Percentiles rank a stretch among this genome's conserved stretches.
These are phyloP conservation scores for Haplosporangium sp. DNA, from an alignment of 371 early-diverging fungal genomes.

Conservation along the genomic window DNA sequence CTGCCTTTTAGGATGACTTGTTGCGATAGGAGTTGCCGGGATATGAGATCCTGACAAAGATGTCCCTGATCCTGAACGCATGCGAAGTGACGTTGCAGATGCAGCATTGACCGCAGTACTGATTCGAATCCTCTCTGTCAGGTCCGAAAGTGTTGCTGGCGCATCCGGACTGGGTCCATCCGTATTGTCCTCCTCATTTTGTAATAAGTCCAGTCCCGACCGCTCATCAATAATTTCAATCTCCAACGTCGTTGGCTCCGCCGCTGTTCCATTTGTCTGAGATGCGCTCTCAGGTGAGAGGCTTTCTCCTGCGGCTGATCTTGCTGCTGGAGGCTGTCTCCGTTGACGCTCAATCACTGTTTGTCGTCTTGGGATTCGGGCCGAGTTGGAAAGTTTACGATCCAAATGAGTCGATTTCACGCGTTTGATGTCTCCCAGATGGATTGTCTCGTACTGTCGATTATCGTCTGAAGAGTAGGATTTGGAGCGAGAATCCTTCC, in stretches of 20 bases:
- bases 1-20: conserved; percentile 59
- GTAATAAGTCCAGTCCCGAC: conserved; percentile 86
- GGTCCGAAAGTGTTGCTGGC: conserved; percentile 26
- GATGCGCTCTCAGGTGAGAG: not conserved
- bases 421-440: conserved; percentile 70
- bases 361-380: conserved; percentile 67
- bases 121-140: conserved; percentile 18
- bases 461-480: conserved; percentile 59
- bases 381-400: conserved; percentile 66
- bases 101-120: conserved; percentile 10
- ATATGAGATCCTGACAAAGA: conserved; percentile 57
- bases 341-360: conserved; percentile 67
- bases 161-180: conserved; percentile 36
- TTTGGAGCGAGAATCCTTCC: conserved; percentile 57
- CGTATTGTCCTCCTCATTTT: conserved; percentile 53
- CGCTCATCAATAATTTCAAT: conserved; percentile 55
- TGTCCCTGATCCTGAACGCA: conserved; percentile 64
- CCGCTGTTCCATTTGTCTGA: conserved; percentile 59
- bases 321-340: conserved; percentile 12
- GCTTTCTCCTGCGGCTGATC: conserved; percentile 8
- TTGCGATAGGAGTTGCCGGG: not conserved
- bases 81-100: not conserved
- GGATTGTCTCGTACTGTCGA: conserved; percentile 58
- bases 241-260: conserved; percentile 29
- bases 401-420: conserved; percentile 70